Conservation (phyloP, 345 rosid species). For the Populus alba region DNA sequence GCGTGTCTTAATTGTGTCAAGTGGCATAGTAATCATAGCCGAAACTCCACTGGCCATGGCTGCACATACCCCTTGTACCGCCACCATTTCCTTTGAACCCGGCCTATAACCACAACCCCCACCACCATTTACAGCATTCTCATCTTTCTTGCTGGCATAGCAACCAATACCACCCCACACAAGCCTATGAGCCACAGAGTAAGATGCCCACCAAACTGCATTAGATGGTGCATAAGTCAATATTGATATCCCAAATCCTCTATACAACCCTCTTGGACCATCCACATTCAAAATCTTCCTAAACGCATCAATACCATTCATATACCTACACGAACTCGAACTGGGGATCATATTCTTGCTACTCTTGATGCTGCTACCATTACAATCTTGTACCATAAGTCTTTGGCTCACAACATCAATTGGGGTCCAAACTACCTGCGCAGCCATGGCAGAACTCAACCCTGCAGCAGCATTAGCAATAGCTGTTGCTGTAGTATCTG, state of each 20-base stretch:
- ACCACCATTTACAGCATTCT: conserved; percentile 3
- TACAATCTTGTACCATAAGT: conserved; percentile 79
- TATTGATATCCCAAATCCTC: conserved; percentile 94
- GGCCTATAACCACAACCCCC: conserved; percentile 26
- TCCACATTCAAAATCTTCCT: conserved; percentile 63
- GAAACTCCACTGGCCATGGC: conserved; percentile 80
- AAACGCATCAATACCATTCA: conserved; percentile 78
- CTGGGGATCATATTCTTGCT: conserved; percentile 31
- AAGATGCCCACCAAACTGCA: conserved; percentile 96
- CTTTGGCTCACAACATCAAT: conserved; percentile 90
- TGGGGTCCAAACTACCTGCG: conserved; percentile 88
- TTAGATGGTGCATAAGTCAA: conserved; percentile 94
- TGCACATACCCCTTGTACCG: conserved; percentile 70
- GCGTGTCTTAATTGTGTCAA: conserved; percentile 83
- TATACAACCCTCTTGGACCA: conserved; percentile 77
- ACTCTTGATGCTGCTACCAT: conserved; percentile 6
- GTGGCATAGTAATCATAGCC: conserved; percentile 74
- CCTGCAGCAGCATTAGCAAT: conserved; percentile 84
- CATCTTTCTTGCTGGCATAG: conserved; percentile 30
- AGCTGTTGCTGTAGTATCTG: conserved; percentile 63
- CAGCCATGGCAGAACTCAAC: conserved; percentile 83
- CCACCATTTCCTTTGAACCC: conserved; percentile 43
- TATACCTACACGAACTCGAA: conserved; percentile 42
- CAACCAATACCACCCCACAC: conserved; percentile 53
- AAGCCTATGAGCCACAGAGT: conserved; percentile 70